Evolutionary conservation across 768 basidiomycete species (phyloP).

Genomic region (Leccinum obscurum): DNA sequence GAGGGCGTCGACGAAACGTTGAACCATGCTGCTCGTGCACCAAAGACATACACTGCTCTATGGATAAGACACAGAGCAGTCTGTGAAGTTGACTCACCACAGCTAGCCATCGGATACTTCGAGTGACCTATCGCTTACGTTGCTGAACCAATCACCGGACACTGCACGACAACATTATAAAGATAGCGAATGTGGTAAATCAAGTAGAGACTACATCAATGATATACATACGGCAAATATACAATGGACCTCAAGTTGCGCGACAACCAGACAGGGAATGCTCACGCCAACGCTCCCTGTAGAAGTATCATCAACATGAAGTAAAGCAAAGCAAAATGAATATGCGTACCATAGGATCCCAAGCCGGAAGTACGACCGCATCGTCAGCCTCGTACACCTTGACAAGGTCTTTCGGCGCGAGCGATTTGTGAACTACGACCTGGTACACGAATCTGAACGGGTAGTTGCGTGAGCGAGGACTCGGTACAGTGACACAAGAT

Average conservation of each 20-base stretch:
- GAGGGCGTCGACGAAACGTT: no score
- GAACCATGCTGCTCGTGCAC: no score
- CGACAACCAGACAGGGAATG: neutral
- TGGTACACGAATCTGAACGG: constrained; percentile 80
- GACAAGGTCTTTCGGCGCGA: constrained; percentile 80
- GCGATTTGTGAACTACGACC: constrained; percentile 79
- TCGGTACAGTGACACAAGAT: neutral
- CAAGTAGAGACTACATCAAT: neutral
- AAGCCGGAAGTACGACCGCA: constrained; percentile 71
- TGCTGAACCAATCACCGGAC: neutral
- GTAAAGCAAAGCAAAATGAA: neutral
- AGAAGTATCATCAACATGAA: neutral
- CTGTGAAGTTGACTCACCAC: neutral
- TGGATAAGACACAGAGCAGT: neutral
- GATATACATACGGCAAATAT: neutral
- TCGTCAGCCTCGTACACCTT: constrained; percentile 74
- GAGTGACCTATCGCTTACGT: neutral
- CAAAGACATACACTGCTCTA: neutral
- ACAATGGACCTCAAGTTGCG: neutral
- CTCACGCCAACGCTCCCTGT: constrained; percentile 29
- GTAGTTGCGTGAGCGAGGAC: constrained; percentile 4
- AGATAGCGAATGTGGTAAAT: neutral
- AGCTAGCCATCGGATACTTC: neutral
- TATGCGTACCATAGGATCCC: constrained; percentile 56
- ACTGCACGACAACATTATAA: neutral